Evolutionary conservation across 345 rosid species (phyloP).

Genomic region (Lumnitzera racemosa): DNA sequence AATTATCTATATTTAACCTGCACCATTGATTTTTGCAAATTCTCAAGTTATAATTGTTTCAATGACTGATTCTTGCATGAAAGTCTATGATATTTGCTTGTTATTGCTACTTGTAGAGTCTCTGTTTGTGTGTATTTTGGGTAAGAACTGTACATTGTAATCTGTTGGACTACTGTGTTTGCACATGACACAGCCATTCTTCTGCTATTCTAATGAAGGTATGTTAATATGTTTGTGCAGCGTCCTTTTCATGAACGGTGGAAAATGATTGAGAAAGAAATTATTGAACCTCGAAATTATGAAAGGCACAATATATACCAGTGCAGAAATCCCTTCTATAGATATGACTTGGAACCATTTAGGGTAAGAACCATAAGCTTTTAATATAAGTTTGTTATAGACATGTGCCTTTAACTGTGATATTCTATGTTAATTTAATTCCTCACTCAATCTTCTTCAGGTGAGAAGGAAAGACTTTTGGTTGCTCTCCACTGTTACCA

Average conservation of each 20-base stretch:
- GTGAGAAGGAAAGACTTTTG: conserved; percentile 98
- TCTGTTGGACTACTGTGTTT: too few relatives aligned
- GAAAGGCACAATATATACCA: conserved; percentile 64
- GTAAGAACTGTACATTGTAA: too few relatives aligned
- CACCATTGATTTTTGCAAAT: too few relatives aligned
- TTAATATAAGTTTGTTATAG: background rate
- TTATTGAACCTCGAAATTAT: conserved; percentile 85
- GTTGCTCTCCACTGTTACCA: conserved; percentile 85
- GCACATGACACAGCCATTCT: too few relatives aligned
- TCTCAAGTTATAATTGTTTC: too few relatives aligned
- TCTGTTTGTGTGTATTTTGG: too few relatives aligned
- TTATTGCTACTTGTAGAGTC: too few relatives aligned
- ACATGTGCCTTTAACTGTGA: background rate
- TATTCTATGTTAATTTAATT: background rate
- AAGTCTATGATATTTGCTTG: too few relatives aligned
- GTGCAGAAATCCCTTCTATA: conserved; percentile 65
- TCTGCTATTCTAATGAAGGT: too few relatives aligned
- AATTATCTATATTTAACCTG: too few relatives aligned
- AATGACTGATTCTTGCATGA: too few relatives aligned
- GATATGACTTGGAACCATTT: conserved; percentile 94
- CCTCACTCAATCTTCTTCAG: conserved; percentile 26
- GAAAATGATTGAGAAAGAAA: conserved; percentile 95
- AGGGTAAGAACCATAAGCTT: conserved; percentile 49
- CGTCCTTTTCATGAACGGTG: conserved; percentile 94
- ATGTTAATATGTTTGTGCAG: conserved; percentile 37